Base-by-base conservation (phyloP, 1,284 basidiomycete species). In the Boletus semigastroideus region DNA sequence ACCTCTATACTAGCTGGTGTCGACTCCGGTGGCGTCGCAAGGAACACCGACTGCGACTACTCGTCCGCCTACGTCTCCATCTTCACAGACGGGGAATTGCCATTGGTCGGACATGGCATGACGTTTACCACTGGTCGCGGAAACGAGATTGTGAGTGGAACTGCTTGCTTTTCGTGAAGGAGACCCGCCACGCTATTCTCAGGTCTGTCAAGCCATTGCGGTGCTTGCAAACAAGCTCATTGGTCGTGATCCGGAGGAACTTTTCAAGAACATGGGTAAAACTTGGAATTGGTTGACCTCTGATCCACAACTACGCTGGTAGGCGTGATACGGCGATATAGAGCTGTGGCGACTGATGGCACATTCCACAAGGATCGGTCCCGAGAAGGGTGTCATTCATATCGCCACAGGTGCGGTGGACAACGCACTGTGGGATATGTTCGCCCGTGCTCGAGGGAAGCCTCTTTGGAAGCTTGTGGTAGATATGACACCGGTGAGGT, bases 41-140 rank as follows among this genome's bases (percentile, higher is more conserved):
- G 88, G 92, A 95, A 96, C 73, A 91, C 90, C 38, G 90, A 92
- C 53, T 95, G 94, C 72, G 93, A 97, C 73, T 98, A 98, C 74
- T 94, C 91, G 2, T 91, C 93, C 1, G 94, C 94, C 2, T 97
- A 97, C 68, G 78, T 97, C 42, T 82, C 83, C 10, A 76, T 98
- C 51, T 75, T 83, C 61, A 94, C 94, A 4, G 78, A 84, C 44
- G 66, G 65, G 0, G 66, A 65, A 48, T 74, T 80, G 5, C 79
- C 83, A 49, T 82, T 94, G 44, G 80, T 85, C 48, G 93, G 94
- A 30, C 85, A 92, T 63, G 94, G 94, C 47, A 94, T 96, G 94
- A 95, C 94, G 13, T 97, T 97, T 70, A 96, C 94, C n/a, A 96
- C 95, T 62, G 94, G 94, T 5, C 84, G 93, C 38, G 94, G 94